Conservation (phyloP, 768 basidiomycete genomes). For the Russula sp. region DNA sequence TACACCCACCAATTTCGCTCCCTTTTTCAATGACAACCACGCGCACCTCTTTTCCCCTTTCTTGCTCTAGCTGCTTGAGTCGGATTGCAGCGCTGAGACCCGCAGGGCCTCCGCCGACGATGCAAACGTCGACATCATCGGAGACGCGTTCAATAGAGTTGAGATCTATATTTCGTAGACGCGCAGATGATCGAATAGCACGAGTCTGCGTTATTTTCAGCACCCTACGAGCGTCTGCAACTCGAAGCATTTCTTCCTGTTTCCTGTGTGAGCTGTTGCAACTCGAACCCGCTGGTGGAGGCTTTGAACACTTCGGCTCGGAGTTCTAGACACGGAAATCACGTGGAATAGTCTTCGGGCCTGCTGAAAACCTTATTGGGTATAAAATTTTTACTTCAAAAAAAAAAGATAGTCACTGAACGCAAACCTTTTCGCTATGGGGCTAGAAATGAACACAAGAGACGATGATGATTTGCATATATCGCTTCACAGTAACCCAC, state of each 20-base stretch:
- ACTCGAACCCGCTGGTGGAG: not conserved
- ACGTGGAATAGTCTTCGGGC: not conserved
- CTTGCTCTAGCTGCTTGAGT: constrained; percentile 83
- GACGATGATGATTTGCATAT: too few relatives aligned
- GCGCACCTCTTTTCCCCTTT: constrained; percentile 71
- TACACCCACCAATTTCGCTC: constrained; percentile 71
- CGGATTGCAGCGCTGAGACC: constrained; percentile 94
- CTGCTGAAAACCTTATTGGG: too few relatives aligned
- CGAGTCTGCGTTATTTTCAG: constrained; percentile 11
- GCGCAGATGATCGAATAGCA: constrained; percentile 25
- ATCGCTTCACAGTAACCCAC: too few relatives aligned
- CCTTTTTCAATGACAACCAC: constrained; percentile 97
- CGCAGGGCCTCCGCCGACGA: constrained; percentile 93
- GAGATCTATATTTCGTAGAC: constrained; percentile 40
- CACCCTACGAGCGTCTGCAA: not conserved
- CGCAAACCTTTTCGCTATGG: too few relatives aligned
- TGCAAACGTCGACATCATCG: constrained; percentile 94
- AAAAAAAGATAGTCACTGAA: not conserved
- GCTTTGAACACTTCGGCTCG: not conserved
- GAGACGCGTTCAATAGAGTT: constrained; percentile 67
- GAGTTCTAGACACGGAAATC: constrained; percentile 6
- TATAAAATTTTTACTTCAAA: too few relatives aligned
- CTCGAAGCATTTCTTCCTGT: constrained; percentile 13
- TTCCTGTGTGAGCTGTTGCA: not conserved
- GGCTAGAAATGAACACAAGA: too few relatives aligned